Evolutionary conservation across 2,329 filamentous ascomycete species (phyloP).

Genomic region (Colletotrichum cordylinicola): DNA sequence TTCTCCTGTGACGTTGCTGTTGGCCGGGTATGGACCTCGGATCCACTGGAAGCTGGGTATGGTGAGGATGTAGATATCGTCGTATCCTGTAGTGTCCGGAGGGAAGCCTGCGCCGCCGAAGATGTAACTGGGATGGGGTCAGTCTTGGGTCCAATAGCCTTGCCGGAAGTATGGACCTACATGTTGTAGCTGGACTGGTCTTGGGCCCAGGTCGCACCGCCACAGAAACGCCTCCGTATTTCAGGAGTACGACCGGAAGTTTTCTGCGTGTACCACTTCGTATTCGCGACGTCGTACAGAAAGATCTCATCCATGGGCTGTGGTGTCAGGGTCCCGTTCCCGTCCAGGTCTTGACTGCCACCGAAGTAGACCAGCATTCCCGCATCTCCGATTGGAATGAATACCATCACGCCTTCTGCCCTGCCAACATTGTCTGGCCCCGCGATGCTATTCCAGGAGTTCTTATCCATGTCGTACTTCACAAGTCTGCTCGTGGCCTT

Average conservation of each 20-base stretch:
- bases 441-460: background rate
- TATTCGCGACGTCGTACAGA: background rate
- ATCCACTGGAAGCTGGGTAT: conserved; percentile 78
- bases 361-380: background rate
- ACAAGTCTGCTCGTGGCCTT: background rate
- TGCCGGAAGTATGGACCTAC: background rate
- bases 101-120: background rate
- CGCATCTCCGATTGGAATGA: background rate
- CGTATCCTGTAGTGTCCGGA: conserved; percentile 48
- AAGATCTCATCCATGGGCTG: background rate
- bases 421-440: background rate
- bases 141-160: rapidly evolving
- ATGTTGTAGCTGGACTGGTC: background rate
- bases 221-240: background rate
- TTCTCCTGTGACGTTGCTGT: background rate
- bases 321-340: background rate
- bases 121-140: background rate
- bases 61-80: conserved; percentile 77
- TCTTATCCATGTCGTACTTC: background rate
- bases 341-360: background rate
- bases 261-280: background rate
- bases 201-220: background rate
- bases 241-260: background rate
- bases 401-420: background rate
- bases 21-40: conserved; percentile 37